Conservation (phyloP, 2,329 filamentous ascomycete species). For the Calonectria hongkongensis region DNA sequence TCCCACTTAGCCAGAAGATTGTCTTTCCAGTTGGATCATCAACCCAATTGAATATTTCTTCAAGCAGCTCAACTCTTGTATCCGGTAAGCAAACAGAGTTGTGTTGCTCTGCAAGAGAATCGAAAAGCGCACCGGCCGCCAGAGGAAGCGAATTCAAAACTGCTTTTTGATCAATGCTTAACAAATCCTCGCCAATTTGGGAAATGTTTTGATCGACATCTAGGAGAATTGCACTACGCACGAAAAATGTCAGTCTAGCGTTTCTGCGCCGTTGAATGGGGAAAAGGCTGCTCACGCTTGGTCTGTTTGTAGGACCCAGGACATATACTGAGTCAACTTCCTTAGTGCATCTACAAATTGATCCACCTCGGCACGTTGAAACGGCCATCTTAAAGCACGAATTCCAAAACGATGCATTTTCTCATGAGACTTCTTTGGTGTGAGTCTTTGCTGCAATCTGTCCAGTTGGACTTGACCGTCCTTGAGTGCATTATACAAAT, state of each 20-base stretch:
- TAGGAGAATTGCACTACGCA: too few relatives aligned
- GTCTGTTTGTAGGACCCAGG: neutral
- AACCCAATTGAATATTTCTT: conserved; percentile 56
- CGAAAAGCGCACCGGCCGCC: conserved; percentile 54
- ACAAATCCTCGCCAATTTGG: neutral
- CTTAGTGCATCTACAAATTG: neutral
- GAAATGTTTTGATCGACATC: too few relatives aligned
- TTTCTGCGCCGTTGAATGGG: neutral
- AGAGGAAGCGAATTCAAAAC: conserved; percentile 45
- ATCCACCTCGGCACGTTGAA: neutral
- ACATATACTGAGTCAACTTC: neutral
- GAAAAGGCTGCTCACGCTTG: neutral
- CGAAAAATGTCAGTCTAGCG: too few relatives aligned
- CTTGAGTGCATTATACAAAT: too few relatives aligned
- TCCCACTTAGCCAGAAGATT: conserved; percentile 62
- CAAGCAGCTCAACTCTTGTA: conserved; percentile 57
- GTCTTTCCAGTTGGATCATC: conserved; percentile 45
- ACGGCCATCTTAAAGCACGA: neutral
- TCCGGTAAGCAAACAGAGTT: conserved; percentile 55
- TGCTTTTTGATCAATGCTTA: neutral
- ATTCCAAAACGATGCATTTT: neutral
- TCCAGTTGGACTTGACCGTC: neutral
- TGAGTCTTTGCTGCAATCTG: neutral
- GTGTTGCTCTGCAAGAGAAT: conserved; percentile 58
- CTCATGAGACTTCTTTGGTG: neutral